Evolutionary conservation across 2,329 filamentous ascomycete species (phyloP).

Genomic region (Arthrobotrys sphaeroides): DNA sequence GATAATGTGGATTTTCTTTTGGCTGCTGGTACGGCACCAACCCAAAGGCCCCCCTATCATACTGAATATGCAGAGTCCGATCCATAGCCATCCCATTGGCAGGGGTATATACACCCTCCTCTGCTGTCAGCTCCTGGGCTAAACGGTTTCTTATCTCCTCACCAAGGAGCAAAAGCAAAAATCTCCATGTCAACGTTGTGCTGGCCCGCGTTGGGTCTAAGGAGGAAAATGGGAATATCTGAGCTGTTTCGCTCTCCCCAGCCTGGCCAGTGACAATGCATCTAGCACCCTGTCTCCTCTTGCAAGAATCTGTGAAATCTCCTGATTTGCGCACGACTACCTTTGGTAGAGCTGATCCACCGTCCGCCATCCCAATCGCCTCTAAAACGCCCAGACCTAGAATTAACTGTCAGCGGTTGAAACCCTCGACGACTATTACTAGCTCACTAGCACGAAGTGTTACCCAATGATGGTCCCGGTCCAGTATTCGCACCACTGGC

Average conservation of each 20-base stretch:
- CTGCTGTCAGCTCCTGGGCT: background rate
- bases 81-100: background rate
- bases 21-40: background rate
- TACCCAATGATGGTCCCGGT: no score
- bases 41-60: background rate
- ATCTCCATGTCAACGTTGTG: background rate
- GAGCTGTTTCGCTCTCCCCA: no score
- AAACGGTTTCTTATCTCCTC: background rate
- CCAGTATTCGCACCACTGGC: no score
- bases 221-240: no score
- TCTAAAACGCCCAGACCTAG: no score
- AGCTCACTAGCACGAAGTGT: no score
- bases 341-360: no score
- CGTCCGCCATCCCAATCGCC: no score
- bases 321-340: no score
- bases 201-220: no score
- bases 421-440: no score
- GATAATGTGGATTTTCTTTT: background rate
- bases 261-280: background rate
- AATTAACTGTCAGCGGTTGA: no score
- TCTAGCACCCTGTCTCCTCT: background rate
- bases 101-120: background rate
- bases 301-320: background rate
- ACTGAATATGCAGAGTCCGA: background rate
- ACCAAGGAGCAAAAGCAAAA: background rate